Base-by-base conservation (phyloP, 2,329 filamentous ascomycete species). In the Aspergillus fumigatus region DNA sequence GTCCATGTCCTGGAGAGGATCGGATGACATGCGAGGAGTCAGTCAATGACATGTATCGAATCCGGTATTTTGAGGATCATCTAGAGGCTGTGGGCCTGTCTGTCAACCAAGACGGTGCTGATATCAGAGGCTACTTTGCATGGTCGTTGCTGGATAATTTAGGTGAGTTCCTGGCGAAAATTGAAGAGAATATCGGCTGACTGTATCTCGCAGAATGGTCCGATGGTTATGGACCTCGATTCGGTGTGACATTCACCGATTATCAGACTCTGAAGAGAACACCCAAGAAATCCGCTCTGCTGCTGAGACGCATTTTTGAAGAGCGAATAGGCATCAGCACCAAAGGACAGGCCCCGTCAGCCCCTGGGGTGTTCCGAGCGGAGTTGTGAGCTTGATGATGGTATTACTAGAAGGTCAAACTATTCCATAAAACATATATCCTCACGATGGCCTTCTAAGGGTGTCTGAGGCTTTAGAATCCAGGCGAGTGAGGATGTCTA, bases 401-500 rank as follows among this genome's bases (percentile, higher is more conserved):
- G 21, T 43, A 21, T 43, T 11, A 17, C 11, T 14, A 17, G 29
- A 11, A 17, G 14, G 14, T 35, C 32, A 17, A 35, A 14, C 32
- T 32, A 32, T 32, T 27, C 26, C 26, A 35, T 35, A 35, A 7
- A 14, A 21, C 40, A 9, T 43, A 3, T 45, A 45, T 7, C 17
- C 26, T 58, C 38, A 61, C 26, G 59, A 17, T 17, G 55, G 53
- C 9, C 58, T 51, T 8, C 59, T 67, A 3, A 79, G 59, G 1
- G 75, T 71, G 64, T 78, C 74, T 0, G 76, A 78, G 3, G 77
- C 75, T 50, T 75, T 77, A 0, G 75, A 78, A 47, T 79, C 75
- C 4, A 79, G 61, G 14, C 73, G 63, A 3, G 76, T 73, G 29
- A 79, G 61, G 6, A 78, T 65, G 54, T 79, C 75, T 0, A 79